Evolutionary conservation across 1,139 yeast species (phyloP).

Genomic region (Debaryomyces fabryi): DNA sequence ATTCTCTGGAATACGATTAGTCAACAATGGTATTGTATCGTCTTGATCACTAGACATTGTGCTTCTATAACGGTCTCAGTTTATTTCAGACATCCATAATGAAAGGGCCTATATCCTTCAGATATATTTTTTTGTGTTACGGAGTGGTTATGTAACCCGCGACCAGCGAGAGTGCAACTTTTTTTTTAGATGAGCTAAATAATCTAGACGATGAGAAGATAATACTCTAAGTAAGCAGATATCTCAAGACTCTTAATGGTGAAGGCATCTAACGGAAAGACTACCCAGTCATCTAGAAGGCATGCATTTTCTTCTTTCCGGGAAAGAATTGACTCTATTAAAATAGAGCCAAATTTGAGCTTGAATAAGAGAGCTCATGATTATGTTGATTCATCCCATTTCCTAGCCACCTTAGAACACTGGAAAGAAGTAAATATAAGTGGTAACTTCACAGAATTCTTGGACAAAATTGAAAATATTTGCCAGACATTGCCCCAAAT

Average conservation of each 20-base stretch:
- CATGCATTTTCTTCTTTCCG: slow-evolving; percentile 74
- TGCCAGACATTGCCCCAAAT: slow-evolving; percentile 81
- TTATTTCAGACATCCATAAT: not conserved
- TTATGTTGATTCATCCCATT: slow-evolving; percentile 75
- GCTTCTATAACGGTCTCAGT: not conserved
- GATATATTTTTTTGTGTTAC: not conserved
- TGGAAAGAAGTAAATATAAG: slow-evolving; percentile 90
- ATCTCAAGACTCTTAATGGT: not conserved
- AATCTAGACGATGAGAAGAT: not conserved
- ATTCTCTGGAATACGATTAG: slow-evolving; percentile 29
- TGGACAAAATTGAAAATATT: slow-evolving; percentile 53
- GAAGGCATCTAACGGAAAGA: slow-evolving; percentile 18
- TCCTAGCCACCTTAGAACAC: slow-evolving; percentile 74
- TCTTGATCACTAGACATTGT: slow-evolving; percentile 2
- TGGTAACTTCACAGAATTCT: slow-evolving; percentile 67
- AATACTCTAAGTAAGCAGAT: not conserved
- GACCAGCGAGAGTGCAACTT: not conserved
- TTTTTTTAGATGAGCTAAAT: slow-evolving; percentile 8
- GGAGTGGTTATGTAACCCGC: not conserved
- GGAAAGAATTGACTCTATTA: slow-evolving; percentile 80
- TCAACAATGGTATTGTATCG: slow-evolving; percentile 27
- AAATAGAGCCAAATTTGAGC: slow-evolving; percentile 79
- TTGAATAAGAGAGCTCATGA: slow-evolving; percentile 68
- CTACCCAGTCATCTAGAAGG: slow-evolving; percentile 59
- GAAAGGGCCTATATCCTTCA: not conserved